phyloP scores from a whole-genome alignment of 345 rosid species.

The Populus deltoides region DNA sequence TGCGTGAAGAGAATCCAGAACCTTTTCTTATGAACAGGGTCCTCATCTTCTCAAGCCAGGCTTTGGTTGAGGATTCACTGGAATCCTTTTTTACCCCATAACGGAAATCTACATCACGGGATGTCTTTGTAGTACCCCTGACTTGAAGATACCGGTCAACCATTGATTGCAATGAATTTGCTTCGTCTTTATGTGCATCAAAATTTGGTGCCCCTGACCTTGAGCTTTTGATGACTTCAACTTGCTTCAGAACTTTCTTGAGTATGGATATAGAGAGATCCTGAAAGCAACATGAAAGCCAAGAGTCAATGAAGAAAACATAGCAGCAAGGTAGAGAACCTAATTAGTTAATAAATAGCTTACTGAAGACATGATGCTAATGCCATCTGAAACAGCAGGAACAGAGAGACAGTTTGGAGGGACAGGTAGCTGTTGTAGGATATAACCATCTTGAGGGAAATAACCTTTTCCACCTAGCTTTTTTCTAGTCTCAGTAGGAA shows the following conservation, averaged over 20 bases:
- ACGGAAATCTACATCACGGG: slow-evolving; percentile 58
- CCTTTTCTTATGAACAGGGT: slow-evolving; percentile 88
- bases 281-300: slow-evolving; percentile 38
- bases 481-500: slow-evolving; percentile 61
- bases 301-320: background rate
- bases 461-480: slow-evolving; percentile 76
- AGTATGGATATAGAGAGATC: slow-evolving; percentile 76
- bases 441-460: slow-evolving; percentile 90
- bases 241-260: slow-evolving; percentile 75
- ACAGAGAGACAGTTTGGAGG: slow-evolving; percentile 94
- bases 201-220: slow-evolving; percentile 82
- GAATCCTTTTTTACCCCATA: slow-evolving; percentile 57
- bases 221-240: slow-evolving; percentile 59
- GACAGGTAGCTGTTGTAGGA: slow-evolving; percentile 71
- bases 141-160: slow-evolving; percentile 73
- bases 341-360: slow-evolving; percentile 25
- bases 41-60: slow-evolving; percentile 89
- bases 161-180: slow-evolving; percentile 58
- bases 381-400: slow-evolving; percentile 86
- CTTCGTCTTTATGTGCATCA: slow-evolving; percentile 78
- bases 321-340: slow-evolving; percentile 1
- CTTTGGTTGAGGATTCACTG: slow-evolving; percentile 63
- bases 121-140: slow-evolving; percentile 72
- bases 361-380: slow-evolving; percentile 79
- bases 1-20: slow-evolving; percentile 94